These are phyloP conservation scores for Fraxinus velutina DNA, from an alignment of 305 asterid genomes.

Conservation along the genomic window DNA sequence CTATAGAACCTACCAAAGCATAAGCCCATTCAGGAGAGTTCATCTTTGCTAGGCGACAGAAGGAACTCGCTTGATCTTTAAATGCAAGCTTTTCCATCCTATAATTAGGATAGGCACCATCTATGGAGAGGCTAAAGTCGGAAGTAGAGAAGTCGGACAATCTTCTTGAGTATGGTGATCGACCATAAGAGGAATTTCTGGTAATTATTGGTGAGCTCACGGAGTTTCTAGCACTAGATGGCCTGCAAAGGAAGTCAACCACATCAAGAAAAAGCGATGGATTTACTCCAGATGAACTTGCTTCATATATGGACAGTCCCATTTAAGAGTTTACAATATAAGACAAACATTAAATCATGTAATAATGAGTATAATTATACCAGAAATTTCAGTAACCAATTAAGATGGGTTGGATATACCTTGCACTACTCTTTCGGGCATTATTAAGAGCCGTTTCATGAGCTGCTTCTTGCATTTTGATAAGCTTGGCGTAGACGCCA, in stretches of 20 bases:
- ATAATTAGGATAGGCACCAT: slow-evolving; percentile 66
- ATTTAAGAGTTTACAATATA: background rate
- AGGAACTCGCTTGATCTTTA: slow-evolving; percentile 90
- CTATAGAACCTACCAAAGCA: slow-evolving; percentile 82
- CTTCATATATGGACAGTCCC: background rate
- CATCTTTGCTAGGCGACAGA: slow-evolving; percentile 91
- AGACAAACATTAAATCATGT: background rate
- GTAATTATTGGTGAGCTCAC: slow-evolving; percentile 93
- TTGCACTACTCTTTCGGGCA: slow-evolving; percentile 94
- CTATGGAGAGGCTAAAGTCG: slow-evolving; percentile 88
- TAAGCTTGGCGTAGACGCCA: slow-evolving; percentile 80
- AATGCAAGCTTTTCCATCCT: slow-evolving; percentile 83
- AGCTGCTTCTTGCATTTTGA: slow-evolving; percentile 92
- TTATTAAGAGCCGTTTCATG: slow-evolving; percentile 80
- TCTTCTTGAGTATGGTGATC: slow-evolving; percentile 93
- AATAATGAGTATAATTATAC: background rate
- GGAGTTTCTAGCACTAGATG: slow-evolving; percentile 96
- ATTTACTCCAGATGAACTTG: background rate
- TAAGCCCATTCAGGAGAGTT: slow-evolving; percentile 96
- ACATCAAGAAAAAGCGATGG: background rate
- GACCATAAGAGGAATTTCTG: slow-evolving; percentile 84
- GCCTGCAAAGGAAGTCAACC: slow-evolving; percentile 47
- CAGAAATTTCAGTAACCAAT: background rate
- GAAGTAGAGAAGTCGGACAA: slow-evolving; percentile 94
- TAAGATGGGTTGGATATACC: slow-evolving; percentile 35